These are phyloP conservation scores for Lichina pygmaea DNA, from an alignment of 495 filamentous ascomycete species.

Conservation along the genomic window DNA sequence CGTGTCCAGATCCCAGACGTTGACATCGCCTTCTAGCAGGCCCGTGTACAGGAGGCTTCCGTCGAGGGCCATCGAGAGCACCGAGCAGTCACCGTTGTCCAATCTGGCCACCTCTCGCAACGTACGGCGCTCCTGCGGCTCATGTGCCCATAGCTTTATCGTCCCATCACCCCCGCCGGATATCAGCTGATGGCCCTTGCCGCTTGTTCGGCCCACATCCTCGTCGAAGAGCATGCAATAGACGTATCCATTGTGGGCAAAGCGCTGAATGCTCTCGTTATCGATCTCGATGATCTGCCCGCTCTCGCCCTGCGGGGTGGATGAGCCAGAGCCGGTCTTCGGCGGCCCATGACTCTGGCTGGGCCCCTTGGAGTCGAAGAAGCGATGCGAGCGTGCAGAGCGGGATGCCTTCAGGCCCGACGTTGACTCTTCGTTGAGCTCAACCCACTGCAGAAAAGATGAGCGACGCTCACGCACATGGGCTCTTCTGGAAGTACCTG, in stretches of 20 bases:
- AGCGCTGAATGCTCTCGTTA: slow-evolving; percentile 53
- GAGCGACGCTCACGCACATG: neutral
- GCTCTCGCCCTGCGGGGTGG: slow-evolving; percentile 16
- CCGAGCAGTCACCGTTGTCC: slow-evolving; percentile 54
- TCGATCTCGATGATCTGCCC: slow-evolving; percentile 58
- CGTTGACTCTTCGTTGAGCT: slow-evolving; percentile 26
- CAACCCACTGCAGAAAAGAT: slow-evolving; percentile 25
- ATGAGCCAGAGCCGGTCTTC: slow-evolving; percentile 15
- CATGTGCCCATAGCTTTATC: slow-evolving; percentile 69
- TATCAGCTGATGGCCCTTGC: slow-evolving; percentile 25
- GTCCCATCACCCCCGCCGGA: slow-evolving; percentile 85
- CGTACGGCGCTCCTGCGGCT: slow-evolving; percentile 19
- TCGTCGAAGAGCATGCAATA: slow-evolving; percentile 78
- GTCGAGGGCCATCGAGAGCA: slow-evolving; percentile 61
- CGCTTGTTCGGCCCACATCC: slow-evolving; percentile 15
- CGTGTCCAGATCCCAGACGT: slow-evolving; percentile 93
- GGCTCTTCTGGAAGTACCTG: slow-evolving; percentile 20
- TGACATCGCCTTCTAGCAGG: slow-evolving; percentile 65
- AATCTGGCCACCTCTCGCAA: slow-evolving; percentile 35
- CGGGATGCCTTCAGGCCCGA: slow-evolving; percentile 45
- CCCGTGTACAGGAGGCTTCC: slow-evolving; percentile 79
- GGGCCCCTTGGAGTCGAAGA: slow-evolving; percentile 78
- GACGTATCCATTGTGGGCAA: slow-evolving; percentile 83
- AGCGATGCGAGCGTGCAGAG: slow-evolving; percentile 58
- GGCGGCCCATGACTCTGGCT: slow-evolving; percentile 52